Percentiles rank a stretch among this genome's conserved stretches.
Conservation (phyloP, 2,329 filamentous ascomycete species). For the Arthrobotrys musiformis region DNA sequence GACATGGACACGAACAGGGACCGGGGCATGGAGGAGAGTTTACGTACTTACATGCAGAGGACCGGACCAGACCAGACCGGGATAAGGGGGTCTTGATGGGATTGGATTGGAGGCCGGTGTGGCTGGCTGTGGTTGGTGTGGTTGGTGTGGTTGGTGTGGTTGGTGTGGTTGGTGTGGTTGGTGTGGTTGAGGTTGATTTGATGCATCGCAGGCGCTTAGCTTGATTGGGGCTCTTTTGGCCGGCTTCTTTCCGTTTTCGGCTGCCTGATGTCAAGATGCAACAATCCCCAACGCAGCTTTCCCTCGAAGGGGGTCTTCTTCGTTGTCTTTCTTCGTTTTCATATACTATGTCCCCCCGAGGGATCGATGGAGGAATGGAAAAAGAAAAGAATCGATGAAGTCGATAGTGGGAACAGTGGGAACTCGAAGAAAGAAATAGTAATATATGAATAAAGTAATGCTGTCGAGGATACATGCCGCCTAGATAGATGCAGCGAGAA, state of each 20-base stretch:
- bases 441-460: too few relatives aligned
- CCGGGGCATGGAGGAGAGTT: constrained; percentile 1
- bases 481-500: too few relatives aligned
- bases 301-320: not conserved
- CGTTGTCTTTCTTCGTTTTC: not conserved
- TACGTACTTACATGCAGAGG: constrained; percentile 4
- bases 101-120: constrained; percentile 1
- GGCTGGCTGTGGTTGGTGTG: constrained; percentile 1
- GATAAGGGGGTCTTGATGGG: not conserved
- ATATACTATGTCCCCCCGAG: not conserved
- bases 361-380: not conserved
- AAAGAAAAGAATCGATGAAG: not conserved
- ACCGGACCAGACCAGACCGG: not conserved
- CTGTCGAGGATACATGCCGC: too few relatives aligned
- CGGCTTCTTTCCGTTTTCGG: constrained; percentile 3
- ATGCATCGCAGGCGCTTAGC: constrained; percentile 3
- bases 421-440: too few relatives aligned
- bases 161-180: constrained; percentile 4
- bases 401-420: too few relatives aligned
- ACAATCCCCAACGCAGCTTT: not conserved
- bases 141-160: not conserved
- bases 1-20: too few relatives aligned
- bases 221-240: not conserved
- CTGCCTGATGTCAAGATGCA: constrained; percentile 1
- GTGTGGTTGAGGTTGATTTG: not conserved